Conservation (phyloP, 495 filamentous ascomycete species). For the Lindgomyces ingoldianus region DNA sequence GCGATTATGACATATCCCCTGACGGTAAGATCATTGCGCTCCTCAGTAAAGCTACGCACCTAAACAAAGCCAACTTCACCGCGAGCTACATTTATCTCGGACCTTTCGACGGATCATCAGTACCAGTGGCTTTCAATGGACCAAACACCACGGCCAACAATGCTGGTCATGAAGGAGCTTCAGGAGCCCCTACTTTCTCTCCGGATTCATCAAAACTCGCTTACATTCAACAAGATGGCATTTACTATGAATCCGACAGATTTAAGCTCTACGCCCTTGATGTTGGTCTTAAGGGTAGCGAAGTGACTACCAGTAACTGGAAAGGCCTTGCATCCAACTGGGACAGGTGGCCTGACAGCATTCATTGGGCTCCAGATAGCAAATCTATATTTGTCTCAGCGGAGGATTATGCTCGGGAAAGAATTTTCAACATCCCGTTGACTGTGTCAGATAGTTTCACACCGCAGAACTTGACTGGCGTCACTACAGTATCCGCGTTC, state of each 20-base stretch:
- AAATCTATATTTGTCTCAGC: constrained; percentile 36
- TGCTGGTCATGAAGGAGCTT: constrained; percentile 58
- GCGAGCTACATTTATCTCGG: constrained; percentile 75
- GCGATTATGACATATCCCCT: constrained; percentile 59
- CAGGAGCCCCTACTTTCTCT: constrained; percentile 71
- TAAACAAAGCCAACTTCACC: constrained; percentile 77
- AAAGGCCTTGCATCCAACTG: constrained; percentile 24
- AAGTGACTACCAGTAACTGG: constrained; percentile 15
- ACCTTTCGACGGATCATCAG: constrained; percentile 51
- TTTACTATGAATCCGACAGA: constrained; percentile 78
- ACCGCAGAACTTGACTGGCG: constrained; percentile 21
- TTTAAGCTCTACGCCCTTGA: constrained; percentile 64
- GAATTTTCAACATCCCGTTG: constrained; percentile 28
- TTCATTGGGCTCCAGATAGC: constrained; percentile 37
- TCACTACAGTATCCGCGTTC: constrained; percentile 31
- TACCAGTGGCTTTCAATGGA: constrained; percentile 48
- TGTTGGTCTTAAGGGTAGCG: background rate
- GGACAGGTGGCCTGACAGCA: constrained; percentile 27
- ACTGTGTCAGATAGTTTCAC: background rate
- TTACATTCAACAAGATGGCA: constrained; percentile 69
- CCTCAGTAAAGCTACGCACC: constrained; percentile 75
- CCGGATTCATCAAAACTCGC: constrained; percentile 70
- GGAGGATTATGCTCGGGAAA: constrained; percentile 35
- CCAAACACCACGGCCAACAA: constrained; percentile 45
- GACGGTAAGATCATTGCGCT: constrained; percentile 62